Base-by-base conservation (phyloP, 2,329 filamentous ascomycete genomes). In the Nemania sp. region DNA sequence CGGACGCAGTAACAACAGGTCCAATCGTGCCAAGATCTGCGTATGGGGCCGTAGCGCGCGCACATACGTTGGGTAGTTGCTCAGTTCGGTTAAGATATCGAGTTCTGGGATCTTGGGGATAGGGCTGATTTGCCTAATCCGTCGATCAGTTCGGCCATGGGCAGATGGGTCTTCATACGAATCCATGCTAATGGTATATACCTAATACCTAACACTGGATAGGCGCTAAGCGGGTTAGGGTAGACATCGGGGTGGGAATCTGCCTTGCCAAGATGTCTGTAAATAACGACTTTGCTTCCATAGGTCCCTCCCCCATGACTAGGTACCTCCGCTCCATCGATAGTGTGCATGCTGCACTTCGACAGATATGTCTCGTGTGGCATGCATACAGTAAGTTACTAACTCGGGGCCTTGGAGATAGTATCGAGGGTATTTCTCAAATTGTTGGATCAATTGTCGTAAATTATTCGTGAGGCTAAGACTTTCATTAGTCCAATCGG, bases 231-330 rank as follows among this genome's bases (percentile, higher is more conserved):
- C 36, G 50, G 54, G 47, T 54, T 39, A 46, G 45, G 50, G 50
- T 54, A 57, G 43, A 45, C 44, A 33, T 41, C 14, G 51, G 19
- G 6, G 47, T 45, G 26, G 43, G 15, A 51, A 36, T 57, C 54
- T 57, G 57, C 51, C 57, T 57, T 53, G 53, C 56, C 53, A 57
- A 59, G 56, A 43, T n/a, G 19, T 33, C 26, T 24, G 42, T 28
- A 58, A 52, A 52, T 49, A 52, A 37, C 19, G 33, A 48, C 30
- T 52, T n/a, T n/a, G n/a, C 37, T 36, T 30, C 30, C 43, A 36
- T 50, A 44, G 40, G 26, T 26, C 43, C 19, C 36, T 39, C 49
- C 40, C 40, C 33, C 45, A 42, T 45, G 22, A n/a, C n/a, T n/a
- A n/a, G n/a, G n/a, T n/a, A n/a, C 37, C 39, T 23, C 45, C 39